Evolutionary conservation across 306 rosid genomes (phyloP).

Genomic region (Prunus armeniaca): DNA sequence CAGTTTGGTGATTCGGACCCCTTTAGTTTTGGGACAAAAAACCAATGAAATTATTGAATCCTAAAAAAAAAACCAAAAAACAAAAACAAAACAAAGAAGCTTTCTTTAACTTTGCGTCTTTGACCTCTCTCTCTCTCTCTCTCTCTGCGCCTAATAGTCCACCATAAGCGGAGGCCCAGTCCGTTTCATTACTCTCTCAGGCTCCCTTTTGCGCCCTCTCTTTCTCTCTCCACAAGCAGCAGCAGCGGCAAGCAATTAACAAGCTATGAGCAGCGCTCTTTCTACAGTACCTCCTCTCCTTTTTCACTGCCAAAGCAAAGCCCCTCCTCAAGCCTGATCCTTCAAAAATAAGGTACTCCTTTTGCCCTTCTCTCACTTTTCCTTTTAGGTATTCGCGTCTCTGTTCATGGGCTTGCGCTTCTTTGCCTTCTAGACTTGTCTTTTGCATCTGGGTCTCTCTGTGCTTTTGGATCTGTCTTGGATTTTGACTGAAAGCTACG

Average conservation of each 20-base stretch:
- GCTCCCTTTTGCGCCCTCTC: conserved; percentile 28
- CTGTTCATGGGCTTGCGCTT: conserved; percentile 23
- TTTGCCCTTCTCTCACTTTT: conserved; percentile 42
- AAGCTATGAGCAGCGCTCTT: conserved; percentile 28
- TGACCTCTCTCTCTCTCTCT: conserved; percentile 46
- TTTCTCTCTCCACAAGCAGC: conserved; percentile 11
- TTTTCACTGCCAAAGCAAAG: conserved; percentile 47
- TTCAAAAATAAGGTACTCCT: conserved; percentile 52
- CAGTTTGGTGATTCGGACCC: conserved; percentile 45
- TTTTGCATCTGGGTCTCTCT: conserved; percentile 49
- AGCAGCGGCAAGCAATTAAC: neutral
- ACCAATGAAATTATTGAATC: conserved; percentile 43
- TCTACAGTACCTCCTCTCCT: conserved; percentile 32
- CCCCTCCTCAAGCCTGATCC: conserved; percentile 34
- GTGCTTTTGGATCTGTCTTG: conserved; percentile 57
- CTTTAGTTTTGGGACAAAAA: conserved; percentile 47
- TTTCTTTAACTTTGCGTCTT: conserved; percentile 42
- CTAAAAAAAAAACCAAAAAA: conserved; percentile 1
- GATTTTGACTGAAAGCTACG: conserved; percentile 32
- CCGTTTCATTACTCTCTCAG: conserved; percentile 20
- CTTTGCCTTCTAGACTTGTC: conserved; percentile 20
- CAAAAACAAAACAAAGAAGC: conserved; percentile 12
- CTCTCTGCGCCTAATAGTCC: conserved; percentile 41
- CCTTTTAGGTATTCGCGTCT: conserved; percentile 36
- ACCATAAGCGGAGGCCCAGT: conserved; percentile 37